Percentiles rank a stretch among this genome's conserved stretches.
phyloP scores from a whole-genome alignment of 2,329 filamentous ascomycete genomes.

The Bretziella fagacearum region DNA sequence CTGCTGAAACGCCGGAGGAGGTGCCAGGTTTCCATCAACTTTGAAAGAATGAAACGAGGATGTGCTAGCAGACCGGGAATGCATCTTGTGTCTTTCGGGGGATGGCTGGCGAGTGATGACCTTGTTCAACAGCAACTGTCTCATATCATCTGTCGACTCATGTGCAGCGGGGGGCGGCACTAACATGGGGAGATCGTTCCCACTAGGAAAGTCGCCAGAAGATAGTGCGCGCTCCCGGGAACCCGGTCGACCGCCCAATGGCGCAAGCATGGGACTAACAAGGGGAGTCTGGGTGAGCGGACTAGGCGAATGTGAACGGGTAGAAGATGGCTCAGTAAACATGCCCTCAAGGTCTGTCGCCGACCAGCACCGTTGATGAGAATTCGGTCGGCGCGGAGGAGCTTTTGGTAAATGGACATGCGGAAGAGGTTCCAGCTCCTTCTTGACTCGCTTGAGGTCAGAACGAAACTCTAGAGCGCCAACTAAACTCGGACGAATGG shows the following conservation, averaged over 20 bases:
- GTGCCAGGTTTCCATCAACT: slow-evolving; percentile 27
- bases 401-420: slow-evolving; percentile 17
- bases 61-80: slow-evolving; percentile 14
- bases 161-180: neutral
- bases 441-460: slow-evolving; percentile 71
- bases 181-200: neutral
- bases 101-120: neutral
- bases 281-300: neutral
- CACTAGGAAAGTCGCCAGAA: slow-evolving; percentile 24
- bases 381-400: neutral
- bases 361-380: slow-evolving; percentile 7
- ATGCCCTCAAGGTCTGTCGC: slow-evolving; percentile 11
- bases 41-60: slow-evolving; percentile 15
- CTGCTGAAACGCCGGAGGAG: slow-evolving; percentile 21
- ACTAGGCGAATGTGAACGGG: slow-evolving; percentile 4
- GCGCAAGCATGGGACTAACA: neutral
- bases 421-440: slow-evolving; percentile 20
- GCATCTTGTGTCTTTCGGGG: slow-evolving; percentile 4
- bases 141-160: slow-evolving; percentile 5
- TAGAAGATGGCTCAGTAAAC: neutral
- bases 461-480: slow-evolving; percentile 89
- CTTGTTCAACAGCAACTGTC: slow-evolving; percentile 2
- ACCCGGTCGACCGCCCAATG: neutral
- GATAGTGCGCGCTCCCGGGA: slow-evolving; percentile 28
- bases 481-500: slow-evolving; percentile 82